These are phyloP conservation scores for Penicillium argentinense DNA, from an alignment of 495 filamentous ascomycete species.

Conservation along the genomic window DNA sequence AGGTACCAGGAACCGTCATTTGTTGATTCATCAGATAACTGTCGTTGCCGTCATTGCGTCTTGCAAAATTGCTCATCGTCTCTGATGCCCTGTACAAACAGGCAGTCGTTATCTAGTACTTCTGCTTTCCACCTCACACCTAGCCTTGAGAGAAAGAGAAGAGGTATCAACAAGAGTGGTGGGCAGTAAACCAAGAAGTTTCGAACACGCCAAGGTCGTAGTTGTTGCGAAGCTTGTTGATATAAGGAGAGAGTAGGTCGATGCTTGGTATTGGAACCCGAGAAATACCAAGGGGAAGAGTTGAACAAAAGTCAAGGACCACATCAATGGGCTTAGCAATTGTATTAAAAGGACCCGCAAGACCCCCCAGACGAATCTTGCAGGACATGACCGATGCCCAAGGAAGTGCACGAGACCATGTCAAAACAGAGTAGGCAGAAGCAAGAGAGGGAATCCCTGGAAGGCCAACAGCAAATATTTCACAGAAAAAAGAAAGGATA, in stretches of 20 bases:
- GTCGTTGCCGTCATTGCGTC: slow-evolving; percentile 38
- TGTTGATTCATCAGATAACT: slow-evolving; percentile 41
- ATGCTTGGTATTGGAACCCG: not conserved
- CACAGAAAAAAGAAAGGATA: slow-evolving; percentile 25
- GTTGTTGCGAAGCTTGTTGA: too few relatives aligned
- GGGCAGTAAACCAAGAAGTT: too few relatives aligned
- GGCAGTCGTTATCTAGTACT: not conserved
- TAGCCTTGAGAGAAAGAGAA: not conserved
- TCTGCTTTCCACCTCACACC: not conserved
- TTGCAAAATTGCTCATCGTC: slow-evolving; percentile 41
- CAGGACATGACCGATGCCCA: slow-evolving; percentile 30
- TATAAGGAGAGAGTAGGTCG: not conserved
- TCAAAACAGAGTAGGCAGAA: slow-evolving; percentile 23
- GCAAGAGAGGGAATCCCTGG: slow-evolving; percentile 32
- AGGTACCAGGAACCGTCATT: slow-evolving; percentile 32
- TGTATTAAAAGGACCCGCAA: slow-evolving; percentile 27
- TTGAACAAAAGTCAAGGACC: slow-evolving; percentile 5
- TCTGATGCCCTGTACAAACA: not conserved
- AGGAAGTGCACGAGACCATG: slow-evolving; percentile 33
- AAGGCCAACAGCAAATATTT: slow-evolving; percentile 30
- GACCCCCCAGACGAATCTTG: slow-evolving; percentile 16
- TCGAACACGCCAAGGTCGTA: too few relatives aligned
- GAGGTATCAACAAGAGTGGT: too few relatives aligned
- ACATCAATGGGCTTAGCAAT: slow-evolving; percentile 20
- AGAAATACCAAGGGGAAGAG: not conserved